These are phyloP conservation scores for Cyberlindnera saturnus DNA, from an alignment of 805 yeast species.

Conservation along the genomic window DNA sequence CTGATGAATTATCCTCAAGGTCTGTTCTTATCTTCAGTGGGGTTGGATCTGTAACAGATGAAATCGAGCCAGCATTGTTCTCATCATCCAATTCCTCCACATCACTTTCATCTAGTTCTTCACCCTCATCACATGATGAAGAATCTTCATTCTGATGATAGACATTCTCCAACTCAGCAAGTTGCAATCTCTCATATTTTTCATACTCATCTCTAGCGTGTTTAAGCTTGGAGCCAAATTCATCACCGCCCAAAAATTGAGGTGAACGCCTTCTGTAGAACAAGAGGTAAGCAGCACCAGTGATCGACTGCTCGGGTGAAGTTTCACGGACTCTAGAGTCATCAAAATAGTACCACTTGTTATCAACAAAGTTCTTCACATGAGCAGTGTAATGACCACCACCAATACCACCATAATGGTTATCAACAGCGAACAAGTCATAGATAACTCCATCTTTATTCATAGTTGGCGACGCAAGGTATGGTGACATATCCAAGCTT, in stretches of 20 bases:
- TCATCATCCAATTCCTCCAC: constrained; percentile 2
- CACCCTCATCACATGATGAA: constrained; percentile 10
- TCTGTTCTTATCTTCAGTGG: constrained; percentile 5
- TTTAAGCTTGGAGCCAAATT: constrained; percentile 34
- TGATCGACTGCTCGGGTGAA: constrained; percentile 53
- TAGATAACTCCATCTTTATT: constrained; percentile 41
- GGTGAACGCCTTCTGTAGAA: constrained; percentile 61
- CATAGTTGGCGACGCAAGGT: constrained; percentile 35
- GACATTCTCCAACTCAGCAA: constrained; percentile 20
- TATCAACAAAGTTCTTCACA: constrained; percentile 71
- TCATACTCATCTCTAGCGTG: constrained; percentile 34
- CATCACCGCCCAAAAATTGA: constrained; percentile 41
- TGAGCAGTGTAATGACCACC: constrained; percentile 97
- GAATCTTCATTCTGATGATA: constrained; percentile 19
- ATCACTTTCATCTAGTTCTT: constrained; percentile 2
- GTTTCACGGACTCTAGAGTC: constrained; percentile 69
- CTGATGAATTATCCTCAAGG: constrained; percentile 13
- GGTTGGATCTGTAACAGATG: neutral
- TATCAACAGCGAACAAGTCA: constrained; percentile 89
- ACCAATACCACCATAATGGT: constrained; percentile 93
- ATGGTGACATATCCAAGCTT: constrained; percentile 66
- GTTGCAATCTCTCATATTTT: constrained; percentile 16
- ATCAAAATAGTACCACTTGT: constrained; percentile 84
- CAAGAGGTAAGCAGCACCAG: constrained; percentile 80
- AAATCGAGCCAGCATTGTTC: neutral